Evolutionary conservation across 495 filamentous ascomycete species (phyloP).

Genomic region (Penicillium canariense): DNA sequence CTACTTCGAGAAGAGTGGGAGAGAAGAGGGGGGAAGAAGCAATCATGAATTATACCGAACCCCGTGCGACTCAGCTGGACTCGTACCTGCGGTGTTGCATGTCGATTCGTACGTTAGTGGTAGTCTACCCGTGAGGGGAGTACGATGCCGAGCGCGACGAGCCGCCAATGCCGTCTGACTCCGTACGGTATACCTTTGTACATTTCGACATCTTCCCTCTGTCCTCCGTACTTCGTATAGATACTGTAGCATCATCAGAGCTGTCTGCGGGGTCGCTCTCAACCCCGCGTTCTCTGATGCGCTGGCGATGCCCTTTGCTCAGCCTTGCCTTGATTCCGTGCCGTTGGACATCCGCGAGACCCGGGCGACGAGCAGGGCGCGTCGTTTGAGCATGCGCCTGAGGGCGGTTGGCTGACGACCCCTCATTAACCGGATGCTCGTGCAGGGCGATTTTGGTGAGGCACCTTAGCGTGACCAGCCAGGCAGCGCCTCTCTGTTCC

Average conservation of each 20-base stretch:
- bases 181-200: neutral
- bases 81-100: slow-evolving; percentile 19
- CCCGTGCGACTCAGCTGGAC: neutral
- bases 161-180: neutral
- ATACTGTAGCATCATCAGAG: no score
- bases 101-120: neutral
- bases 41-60: neutral
- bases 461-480: neutral
- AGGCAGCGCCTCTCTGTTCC: neutral
- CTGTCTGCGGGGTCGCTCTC: slow-evolving; percentile 17
- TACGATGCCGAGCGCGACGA: neutral
- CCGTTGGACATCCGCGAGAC: slow-evolving; percentile 13
- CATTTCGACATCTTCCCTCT: no score
- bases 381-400: neutral
- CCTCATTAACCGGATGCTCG: neutral
- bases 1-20: neutral
- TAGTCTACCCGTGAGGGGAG: neutral
- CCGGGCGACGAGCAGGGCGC: neutral
- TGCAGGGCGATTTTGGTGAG: neutral
- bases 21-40: neutral
- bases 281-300: slow-evolving; percentile 33
- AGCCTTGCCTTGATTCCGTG: slow-evolving; percentile 23
- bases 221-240: neutral
- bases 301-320: slow-evolving; percentile 26
- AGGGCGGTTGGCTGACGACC: neutral